Percentiles rank a stretch among this genome's conserved stretches.
These are phyloP conservation scores for Sclerotinia sclerotiorum DNA, from an alignment of 2,329 filamentous ascomycete species.

Conservation along the genomic window DNA sequence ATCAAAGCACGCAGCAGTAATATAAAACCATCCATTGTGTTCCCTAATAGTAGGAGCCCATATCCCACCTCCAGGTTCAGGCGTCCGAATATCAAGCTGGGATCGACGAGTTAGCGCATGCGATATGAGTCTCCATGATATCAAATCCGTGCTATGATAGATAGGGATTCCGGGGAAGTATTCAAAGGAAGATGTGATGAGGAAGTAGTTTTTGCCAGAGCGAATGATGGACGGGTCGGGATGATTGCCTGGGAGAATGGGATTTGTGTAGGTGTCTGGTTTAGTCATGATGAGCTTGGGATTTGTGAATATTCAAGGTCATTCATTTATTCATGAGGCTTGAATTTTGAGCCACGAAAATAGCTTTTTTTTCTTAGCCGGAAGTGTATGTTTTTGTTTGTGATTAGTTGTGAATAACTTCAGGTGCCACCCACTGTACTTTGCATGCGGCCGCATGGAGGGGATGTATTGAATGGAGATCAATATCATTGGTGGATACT, in stretches of 20 bases:
- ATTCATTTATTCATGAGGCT: not conserved
- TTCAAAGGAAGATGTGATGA: conserved; percentile 20
- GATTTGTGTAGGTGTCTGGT: conserved; percentile 43
- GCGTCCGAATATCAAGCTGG: conserved; percentile 44
- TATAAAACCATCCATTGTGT: conserved; percentile 47
- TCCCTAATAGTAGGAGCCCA: conserved; percentile 51
- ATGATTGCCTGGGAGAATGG: conserved; percentile 47
- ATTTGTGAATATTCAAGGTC: not conserved
- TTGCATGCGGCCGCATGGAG: not conserved
- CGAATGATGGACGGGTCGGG: conserved; percentile 41
- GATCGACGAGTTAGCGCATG: conserved; percentile 42
- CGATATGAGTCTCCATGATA: conserved; percentile 50
- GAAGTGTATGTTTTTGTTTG: not conserved
- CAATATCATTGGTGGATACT: conserved; percentile 10
- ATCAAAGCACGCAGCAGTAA: conserved; percentile 45
- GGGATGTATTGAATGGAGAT: no score
- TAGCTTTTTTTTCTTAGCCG: not conserved
- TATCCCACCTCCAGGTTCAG: conserved; percentile 44
- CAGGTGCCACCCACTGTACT: not conserved
- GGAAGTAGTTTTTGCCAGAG: conserved; percentile 10
- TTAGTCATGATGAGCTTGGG: conserved; percentile 14
- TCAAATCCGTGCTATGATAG: conserved; percentile 45
- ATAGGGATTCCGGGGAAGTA: conserved; percentile 16
- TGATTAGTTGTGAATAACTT: not conserved
- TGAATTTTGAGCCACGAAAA: no score